These are phyloP conservation scores for Sporothrix dimorphospora DNA, from an alignment of 2,329 filamentous ascomycete species.

Conservation along the genomic window DNA sequence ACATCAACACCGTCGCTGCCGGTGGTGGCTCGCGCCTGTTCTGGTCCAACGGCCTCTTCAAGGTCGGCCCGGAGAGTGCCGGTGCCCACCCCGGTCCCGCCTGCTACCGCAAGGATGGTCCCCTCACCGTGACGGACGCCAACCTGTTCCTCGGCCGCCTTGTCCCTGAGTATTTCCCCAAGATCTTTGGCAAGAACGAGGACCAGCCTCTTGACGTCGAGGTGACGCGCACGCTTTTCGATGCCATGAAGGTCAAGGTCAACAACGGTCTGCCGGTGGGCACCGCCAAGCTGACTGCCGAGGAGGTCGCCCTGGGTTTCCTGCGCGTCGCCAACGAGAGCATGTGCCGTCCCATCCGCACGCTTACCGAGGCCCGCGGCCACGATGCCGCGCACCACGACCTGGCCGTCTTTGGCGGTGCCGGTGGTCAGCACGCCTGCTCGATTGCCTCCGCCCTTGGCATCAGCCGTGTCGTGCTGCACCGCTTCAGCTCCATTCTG, in stretches of 20 bases:
- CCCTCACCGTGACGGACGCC: conserved; percentile 59
- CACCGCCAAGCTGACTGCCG: conserved; percentile 51
- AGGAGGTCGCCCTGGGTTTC: conserved; percentile 65
- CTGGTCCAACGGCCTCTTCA: conserved; percentile 82
- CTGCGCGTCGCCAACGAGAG: conserved; percentile 72
- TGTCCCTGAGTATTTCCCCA: conserved; percentile 63
- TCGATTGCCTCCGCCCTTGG: conserved; percentile 83
- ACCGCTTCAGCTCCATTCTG: conserved; percentile 83
- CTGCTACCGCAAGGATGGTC: conserved; percentile 64
- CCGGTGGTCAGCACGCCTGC: conserved; percentile 87
- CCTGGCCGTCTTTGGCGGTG: conserved; percentile 89
- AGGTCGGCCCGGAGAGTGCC: conserved; percentile 81
- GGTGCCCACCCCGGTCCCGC: conserved; percentile 68
- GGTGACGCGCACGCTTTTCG: conserved; percentile 71
- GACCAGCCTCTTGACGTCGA: conserved; percentile 77
- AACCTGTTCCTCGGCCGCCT: conserved; percentile 65
- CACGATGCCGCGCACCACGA: conserved; percentile 87
- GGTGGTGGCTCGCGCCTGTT: conserved; percentile 66
- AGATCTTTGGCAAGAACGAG: conserved; percentile 69
- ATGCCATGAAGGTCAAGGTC: conserved; percentile 84
- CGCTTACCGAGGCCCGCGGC: conserved; percentile 89
- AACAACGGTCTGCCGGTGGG: conserved; percentile 58
- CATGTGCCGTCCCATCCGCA: conserved; percentile 79
- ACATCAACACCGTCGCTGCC: conserved; percentile 93
- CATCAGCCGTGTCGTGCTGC: conserved; percentile 80